Evolutionary conservation across 495 filamentous ascomycete species (phyloP).

Genomic region (Aspergillus baeticus): DNA sequence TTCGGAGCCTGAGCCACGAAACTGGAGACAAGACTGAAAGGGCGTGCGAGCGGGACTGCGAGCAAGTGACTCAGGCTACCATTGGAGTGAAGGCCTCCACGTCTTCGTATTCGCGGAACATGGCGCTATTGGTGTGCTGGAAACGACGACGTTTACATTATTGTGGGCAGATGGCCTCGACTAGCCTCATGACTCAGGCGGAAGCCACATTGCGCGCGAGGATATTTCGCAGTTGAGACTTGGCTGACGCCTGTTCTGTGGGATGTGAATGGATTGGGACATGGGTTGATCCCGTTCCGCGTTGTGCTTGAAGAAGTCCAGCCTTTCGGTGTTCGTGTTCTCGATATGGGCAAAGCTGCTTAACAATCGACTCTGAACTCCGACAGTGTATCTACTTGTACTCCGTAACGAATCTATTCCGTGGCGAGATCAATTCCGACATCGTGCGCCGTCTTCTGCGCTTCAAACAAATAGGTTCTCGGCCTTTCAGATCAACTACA

Average conservation of each 20-base stretch:
- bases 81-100: neutral
- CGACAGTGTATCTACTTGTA: no score
- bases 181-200: neutral
- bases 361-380: no score
- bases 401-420: no score
- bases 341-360: neutral
- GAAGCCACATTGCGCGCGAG: neutral
- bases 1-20: neutral
- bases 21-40: neutral
- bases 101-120: neutral
- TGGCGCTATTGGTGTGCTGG: neutral
- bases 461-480: no score
- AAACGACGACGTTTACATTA: neutral
- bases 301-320: neutral
- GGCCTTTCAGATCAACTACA: no score
- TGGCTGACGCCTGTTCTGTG: neutral
- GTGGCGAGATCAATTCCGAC: no score
- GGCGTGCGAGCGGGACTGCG: constrained; percentile 8
- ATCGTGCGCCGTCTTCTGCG: no score
- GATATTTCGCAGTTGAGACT: neutral
- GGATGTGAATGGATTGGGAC: neutral
- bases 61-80: constrained; percentile 4
- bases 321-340: no score
- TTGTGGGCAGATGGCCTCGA: neutral
- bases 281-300: neutral